Evolutionary conservation across 1,139 yeast genomes (phyloP), one percentile per base, ranked within the genome.

Genomic region (Geotrichum carabidarum): DNA sequence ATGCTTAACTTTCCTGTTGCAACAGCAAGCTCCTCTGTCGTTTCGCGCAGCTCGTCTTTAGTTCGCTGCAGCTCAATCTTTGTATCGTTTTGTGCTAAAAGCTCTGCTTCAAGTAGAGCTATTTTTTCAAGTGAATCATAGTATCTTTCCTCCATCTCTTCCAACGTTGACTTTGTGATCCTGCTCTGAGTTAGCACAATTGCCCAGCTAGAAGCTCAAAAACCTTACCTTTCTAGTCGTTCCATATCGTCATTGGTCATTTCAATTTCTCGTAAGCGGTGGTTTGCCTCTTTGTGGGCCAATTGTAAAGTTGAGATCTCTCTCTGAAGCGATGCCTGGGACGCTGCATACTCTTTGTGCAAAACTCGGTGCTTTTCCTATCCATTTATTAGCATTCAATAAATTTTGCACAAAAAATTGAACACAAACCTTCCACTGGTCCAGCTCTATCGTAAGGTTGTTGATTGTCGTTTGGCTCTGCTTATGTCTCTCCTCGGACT

Each of bases 191-290:
- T 22, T 22, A 22, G 54, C 17, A 55, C 44, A 27, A 54, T 38
- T 30, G 40, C 35, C 8, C 22, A 34, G 38, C n/a, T 12, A 27
- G 14, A 22, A 44, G 8, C 27, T 34, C 11, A 18, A 32, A 12
- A 30, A 44, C 44, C 57, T 14, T 43, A 58, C 62, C 68, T 61
- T 34, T 68, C 74, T 22, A 62, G 65, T 14, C 68, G 65, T 56
- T 71, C 74, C 66, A 71, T 67, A 54, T 71, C 72, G 57, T 71
- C 75, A 53, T 70, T 70, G 38, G 65, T 68, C 63, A 68, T 66
- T 57, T 71, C 75, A 8, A 69, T 68, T 35, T 71, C 74, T 14
- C 70, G 59, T 17, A 71, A 60, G 40, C 63, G 61, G 14, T 59
- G 58, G 45, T 59, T 64, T 6, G 66, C 67, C 32, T 58, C 59